A percentile compares a stretch with the other conserved stretches of the same genome.
These are phyloP conservation scores for Samsoniella hepiali DNA, from an alignment of 2,329 filamentous ascomycete genomes.

Conservation along the genomic window DNA sequence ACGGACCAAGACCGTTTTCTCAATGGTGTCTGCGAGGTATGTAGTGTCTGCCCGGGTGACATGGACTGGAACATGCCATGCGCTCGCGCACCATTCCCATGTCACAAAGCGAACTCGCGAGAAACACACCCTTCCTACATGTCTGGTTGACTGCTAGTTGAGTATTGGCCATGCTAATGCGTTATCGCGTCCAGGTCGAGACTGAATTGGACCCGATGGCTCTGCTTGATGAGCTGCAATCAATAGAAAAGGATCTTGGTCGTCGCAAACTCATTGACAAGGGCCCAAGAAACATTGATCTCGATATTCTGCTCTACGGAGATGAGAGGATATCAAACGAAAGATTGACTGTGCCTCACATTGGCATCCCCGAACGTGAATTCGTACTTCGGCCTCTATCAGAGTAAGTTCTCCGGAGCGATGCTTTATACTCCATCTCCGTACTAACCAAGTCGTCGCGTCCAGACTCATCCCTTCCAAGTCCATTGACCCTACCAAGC, in stretches of 20 bases:
- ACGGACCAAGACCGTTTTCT: slow-evolving; percentile 83
- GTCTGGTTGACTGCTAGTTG: too few species aligned
- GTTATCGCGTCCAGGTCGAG: slow-evolving; percentile 59
- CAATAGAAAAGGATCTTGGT: slow-evolving; percentile 76
- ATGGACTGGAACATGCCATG: neutral
- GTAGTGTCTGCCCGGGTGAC: slow-evolving; percentile 29
- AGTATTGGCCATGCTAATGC: neutral
- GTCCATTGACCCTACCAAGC: slow-evolving; percentile 49
- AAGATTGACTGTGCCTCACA: slow-evolving; percentile 80
- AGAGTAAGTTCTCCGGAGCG: slow-evolving; percentile 53
- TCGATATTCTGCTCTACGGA: slow-evolving; percentile 86
- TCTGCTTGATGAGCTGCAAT: slow-evolving; percentile 76
- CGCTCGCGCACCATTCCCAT: neutral
- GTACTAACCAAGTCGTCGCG: neutral
- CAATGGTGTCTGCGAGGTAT: slow-evolving; percentile 88
- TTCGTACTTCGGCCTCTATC: slow-evolving; percentile 88
- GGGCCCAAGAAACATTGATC: slow-evolving; percentile 88
- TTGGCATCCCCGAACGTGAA: slow-evolving; percentile 81
- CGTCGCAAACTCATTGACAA: slow-evolving; percentile 86
- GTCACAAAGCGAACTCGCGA: neutral
- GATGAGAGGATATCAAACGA: slow-evolving; percentile 62
- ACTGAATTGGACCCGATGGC: slow-evolving; percentile 72
- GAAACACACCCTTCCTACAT: neutral
- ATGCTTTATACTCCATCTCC: neutral
- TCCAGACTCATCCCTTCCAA: slow-evolving; percentile 54